Evolutionary conservation across 2,329 filamentous ascomycete genomes (phyloP), one percentile per base, ranked within the genome.

Genomic region (Xylaria sp.): DNA sequence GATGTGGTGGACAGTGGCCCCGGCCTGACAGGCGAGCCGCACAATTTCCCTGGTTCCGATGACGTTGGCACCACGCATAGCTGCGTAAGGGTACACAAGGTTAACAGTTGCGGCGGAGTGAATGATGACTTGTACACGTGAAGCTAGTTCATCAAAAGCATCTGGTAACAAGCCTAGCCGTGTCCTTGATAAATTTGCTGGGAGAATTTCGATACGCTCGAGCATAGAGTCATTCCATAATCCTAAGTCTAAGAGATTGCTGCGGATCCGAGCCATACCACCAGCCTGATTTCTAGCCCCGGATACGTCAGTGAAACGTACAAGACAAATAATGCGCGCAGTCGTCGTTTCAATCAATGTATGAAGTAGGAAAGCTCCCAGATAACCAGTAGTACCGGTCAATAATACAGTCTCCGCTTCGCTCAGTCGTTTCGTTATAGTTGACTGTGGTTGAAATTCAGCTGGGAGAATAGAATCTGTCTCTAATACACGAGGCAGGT

Each of bases 81-180:
- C 90, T 47, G 92, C 92, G 71, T 94, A 94, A 0, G 92, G 92
- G 71, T 95, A 94, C 0, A 95, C 91, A 55, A 95, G 81, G 75
- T 93, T 93, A 74, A 95, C 92, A 0, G 89, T 92, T 5, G 92
- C 92, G 29, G 89, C 92, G 39, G 91, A 90, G 75, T 95, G 92
- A 1, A 94, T 83, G 63, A 95, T 90, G 39, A 93, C 91, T 68
- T 94, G 84, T 0, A 92, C 84, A 6, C 88, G 86, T 11, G 81
- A 78, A 0, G 89, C 89, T 7, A 94, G 82, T 31, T 89, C 84
- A 27, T 89, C 84, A 71, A 93, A 94, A 0, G 81, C 83, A 13
- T 90, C 86, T 0, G 86, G 84, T 0, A 88, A 84, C 22, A 94
- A 84, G 59, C 92, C 92, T 17, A 95, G 85, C 0, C 87, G 85